Evolutionary conservation across 768 basidiomycete genomes (phyloP).

Genomic region (Leccinum subgranulosum): DNA sequence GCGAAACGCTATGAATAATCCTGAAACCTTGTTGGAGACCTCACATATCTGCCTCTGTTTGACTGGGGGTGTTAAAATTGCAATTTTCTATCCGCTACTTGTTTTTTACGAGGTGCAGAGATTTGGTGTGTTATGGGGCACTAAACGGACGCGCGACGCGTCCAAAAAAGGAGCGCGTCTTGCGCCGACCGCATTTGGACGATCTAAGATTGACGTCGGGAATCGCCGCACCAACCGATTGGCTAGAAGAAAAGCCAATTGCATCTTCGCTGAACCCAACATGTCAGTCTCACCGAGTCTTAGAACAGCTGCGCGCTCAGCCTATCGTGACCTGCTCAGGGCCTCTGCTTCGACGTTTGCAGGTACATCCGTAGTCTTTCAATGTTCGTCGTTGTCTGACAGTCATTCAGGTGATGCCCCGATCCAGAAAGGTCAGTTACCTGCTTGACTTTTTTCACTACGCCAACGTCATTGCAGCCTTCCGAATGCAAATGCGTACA

Average conservation of each 20-base stretch:
- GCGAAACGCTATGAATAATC: slow-evolving; percentile 18
- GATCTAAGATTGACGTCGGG: slow-evolving; percentile 34
- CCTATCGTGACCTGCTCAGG: slow-evolving; percentile 69
- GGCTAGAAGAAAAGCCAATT: slow-evolving; percentile 7
- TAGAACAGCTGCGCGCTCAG: slow-evolving; percentile 64
- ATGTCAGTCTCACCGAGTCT: slow-evolving; percentile 60
- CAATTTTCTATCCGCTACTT: slow-evolving; percentile 28
- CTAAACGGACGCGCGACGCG: slow-evolving; percentile 27
- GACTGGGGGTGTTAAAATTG: slow-evolving; percentile 14
- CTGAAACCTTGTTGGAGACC: slow-evolving; percentile 12
- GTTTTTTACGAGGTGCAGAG: slow-evolving; percentile 26
- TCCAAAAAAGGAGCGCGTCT: slow-evolving; percentile 40
- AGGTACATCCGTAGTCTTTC: slow-evolving; percentile 36
- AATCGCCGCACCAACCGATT: slow-evolving; percentile 12
- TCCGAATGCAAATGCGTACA: slow-evolving; percentile 61
- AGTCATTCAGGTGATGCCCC: slow-evolving; percentile 48
- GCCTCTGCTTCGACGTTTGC: slow-evolving; percentile 65
- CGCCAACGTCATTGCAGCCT: slow-evolving; percentile 47
- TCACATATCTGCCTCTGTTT: slow-evolving; percentile 17
- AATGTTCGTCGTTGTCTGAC: not conserved
- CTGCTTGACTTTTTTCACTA: not conserved
- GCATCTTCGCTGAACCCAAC: not conserved
- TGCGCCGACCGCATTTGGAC: slow-evolving; percentile 33
- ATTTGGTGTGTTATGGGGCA: slow-evolving; percentile 29
- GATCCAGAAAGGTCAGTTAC: slow-evolving; percentile 45